Evolutionary conservation across 441 rosid genomes (phyloP).

Genomic region (Erysimum cheiri): DNA sequence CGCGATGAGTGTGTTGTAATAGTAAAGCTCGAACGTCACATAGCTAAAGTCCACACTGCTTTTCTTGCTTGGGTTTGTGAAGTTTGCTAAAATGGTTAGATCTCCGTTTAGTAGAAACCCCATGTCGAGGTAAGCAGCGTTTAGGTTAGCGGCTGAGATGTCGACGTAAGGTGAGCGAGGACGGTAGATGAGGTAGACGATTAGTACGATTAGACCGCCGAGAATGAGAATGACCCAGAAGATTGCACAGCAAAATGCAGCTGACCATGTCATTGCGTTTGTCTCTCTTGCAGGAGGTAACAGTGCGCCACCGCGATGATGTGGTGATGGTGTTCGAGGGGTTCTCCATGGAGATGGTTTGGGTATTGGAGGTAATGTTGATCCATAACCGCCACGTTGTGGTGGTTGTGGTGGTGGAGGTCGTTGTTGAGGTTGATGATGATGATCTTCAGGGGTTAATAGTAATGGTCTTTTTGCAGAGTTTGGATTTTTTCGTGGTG

Average conservation of each 20-base stretch:
- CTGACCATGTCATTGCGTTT: slow-evolving; percentile 58
- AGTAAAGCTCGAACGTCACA: slow-evolving; percentile 72
- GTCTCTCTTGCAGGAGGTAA: slow-evolving; percentile 47
- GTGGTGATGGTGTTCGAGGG: slow-evolving; percentile 44
- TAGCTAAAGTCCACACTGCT: slow-evolving; percentile 64
- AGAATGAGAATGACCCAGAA: slow-evolving; percentile 69
- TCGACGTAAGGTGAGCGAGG: slow-evolving; percentile 80
- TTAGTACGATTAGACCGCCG: slow-evolving; percentile 69
- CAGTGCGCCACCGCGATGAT: slow-evolving; percentile 23
- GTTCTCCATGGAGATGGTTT: slow-evolving; percentile 44
- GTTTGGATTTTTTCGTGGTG: slow-evolving; percentile 29
- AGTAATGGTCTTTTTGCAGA: slow-evolving; percentile 28
- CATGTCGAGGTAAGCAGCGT: slow-evolving; percentile 82
- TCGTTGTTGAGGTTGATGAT: slow-evolving; percentile 16
- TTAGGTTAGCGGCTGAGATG: slow-evolving; percentile 65
- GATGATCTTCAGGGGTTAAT: slow-evolving; percentile 39
- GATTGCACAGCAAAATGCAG: slow-evolving; percentile 68
- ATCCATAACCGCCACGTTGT: slow-evolving; percentile 30
- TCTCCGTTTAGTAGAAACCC: slow-evolving; percentile 75
- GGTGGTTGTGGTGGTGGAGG: slow-evolving; percentile 26
- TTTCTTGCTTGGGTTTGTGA: slow-evolving; percentile 84
- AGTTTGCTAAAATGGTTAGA: slow-evolving; percentile 67
- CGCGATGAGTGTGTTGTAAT: slow-evolving; percentile 62
- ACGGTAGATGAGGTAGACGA: slow-evolving; percentile 78
- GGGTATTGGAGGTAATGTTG: slow-evolving; percentile 43